Conservation (phyloP, 352 stramenopile genomes). For the Globisporangium abappressorium region DNA sequence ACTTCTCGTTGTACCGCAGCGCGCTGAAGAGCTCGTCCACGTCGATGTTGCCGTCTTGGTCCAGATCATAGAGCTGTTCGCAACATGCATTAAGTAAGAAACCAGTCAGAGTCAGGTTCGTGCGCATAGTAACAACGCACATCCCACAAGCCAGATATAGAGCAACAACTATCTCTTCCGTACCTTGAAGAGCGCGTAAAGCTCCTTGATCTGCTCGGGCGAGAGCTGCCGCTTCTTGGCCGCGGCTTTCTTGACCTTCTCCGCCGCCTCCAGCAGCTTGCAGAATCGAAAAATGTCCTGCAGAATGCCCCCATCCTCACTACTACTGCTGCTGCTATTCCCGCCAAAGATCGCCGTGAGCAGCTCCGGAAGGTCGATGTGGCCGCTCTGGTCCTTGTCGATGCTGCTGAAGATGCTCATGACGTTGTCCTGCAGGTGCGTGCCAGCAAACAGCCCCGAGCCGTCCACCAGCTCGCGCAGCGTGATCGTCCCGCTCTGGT, state of each 20-base stretch:
- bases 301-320: conserved; percentile 34
- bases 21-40: conserved; percentile 63
- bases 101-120: no score
- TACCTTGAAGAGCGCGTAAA: conserved; percentile 60
- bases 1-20: conserved; percentile 67
- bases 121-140: no score
- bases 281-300: conserved; percentile 61
- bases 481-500: conserved; percentile 66
- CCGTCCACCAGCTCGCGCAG: conserved; percentile 56
- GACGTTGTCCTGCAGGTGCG: conserved; percentile 65
- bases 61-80: conserved; percentile 54
- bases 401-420: conserved; percentile 77
- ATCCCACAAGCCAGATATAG: neutral
- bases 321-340: conserved; percentile 26
- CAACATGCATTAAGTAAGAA: no score
- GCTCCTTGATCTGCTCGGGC: conserved; percentile 51
- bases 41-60: conserved; percentile 71
- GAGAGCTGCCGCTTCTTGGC: conserved; percentile 53
- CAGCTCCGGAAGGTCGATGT: conserved; percentile 70
- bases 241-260: conserved; percentile 35
- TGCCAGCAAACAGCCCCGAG: conserved; percentile 56
- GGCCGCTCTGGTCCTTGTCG: conserved; percentile 70
- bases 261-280: conserved; percentile 44
- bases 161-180: neutral
- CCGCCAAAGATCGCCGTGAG: conserved; percentile 51